phyloP scores from a whole-genome alignment of 2,329 filamentous ascomycete species.

The Colletotrichum caudatum region DNA sequence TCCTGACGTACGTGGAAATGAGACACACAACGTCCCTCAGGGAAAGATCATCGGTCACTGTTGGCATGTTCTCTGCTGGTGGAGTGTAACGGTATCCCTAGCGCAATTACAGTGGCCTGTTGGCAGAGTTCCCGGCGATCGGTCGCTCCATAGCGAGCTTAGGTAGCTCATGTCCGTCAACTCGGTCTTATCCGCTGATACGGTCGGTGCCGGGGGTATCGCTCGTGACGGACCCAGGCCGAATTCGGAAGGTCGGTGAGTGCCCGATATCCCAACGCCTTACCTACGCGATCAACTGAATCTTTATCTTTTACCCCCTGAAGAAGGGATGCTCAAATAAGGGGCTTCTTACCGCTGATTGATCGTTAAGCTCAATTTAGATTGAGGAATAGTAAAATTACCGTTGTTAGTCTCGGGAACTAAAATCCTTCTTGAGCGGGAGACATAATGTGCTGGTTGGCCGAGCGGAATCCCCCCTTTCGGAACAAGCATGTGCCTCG shows the following conservation, averaged over 20 bases:
- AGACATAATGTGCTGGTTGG: too few relatives aligned
- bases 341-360: background rate
- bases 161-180: background rate
- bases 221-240: background rate
- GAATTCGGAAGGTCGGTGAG: background rate
- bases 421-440: background rate
- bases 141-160: too few relatives aligned
- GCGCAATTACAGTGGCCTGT: too few relatives aligned
- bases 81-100: conserved; percentile 9
- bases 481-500: background rate
- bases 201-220: background rate
- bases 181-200: background rate
- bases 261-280: background rate
- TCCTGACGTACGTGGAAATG: too few relatives aligned
- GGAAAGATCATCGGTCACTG: background rate
- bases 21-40: background rate
- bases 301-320: background rate
- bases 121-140: too few relatives aligned
- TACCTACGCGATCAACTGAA: background rate
- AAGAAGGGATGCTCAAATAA: background rate
- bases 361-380: background rate
- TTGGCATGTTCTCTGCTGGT: conserved; percentile 15
- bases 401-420: background rate
- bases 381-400: too few relatives aligned
- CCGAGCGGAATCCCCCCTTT: background rate